Conservation (phyloP, 306 rosid species). For the Morella rubra region DNA sequence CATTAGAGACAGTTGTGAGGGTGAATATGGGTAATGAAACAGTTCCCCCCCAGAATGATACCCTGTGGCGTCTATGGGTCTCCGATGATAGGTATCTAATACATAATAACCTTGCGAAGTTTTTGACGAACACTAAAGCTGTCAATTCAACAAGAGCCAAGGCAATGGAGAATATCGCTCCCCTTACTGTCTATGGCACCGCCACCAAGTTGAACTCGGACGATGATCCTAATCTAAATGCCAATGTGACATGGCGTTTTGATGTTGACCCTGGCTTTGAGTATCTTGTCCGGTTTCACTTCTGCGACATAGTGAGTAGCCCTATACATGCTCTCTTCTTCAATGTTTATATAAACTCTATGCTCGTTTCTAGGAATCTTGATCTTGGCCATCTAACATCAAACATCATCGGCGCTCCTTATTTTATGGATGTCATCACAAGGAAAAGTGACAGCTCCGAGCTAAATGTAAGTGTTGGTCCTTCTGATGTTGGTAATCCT, state of each 20-base stretch:
- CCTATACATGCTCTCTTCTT: slow-evolving; percentile 14
- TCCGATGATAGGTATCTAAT: slow-evolving; percentile 42
- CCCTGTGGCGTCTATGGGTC: slow-evolving; percentile 56
- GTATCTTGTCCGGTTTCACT: slow-evolving; percentile 67
- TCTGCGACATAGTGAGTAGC: slow-evolving; percentile 47
- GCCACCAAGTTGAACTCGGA: slow-evolving; percentile 35
- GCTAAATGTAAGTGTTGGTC: slow-evolving; percentile 56
- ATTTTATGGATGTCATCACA: slow-evolving; percentile 49
- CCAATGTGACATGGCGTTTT: slow-evolving; percentile 57
- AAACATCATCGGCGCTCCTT: slow-evolving; percentile 42
- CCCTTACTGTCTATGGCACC: slow-evolving; percentile 52
- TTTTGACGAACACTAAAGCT: slow-evolving; percentile 34
- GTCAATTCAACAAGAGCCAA: slow-evolving; percentile 33
- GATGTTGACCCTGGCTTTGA: slow-evolving; percentile 54
- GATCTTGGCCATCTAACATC: slow-evolving; percentile 35
- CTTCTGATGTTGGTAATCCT: slow-evolving; percentile 10
- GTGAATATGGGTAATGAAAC: slow-evolving; percentile 64
- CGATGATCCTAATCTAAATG: slow-evolving; percentile 14
- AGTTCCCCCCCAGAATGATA: slow-evolving; percentile 45
- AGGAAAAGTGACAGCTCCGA: slow-evolving; percentile 23
- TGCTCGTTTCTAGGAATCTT: slow-evolving; percentile 37
- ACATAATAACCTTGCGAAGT: slow-evolving; percentile 19
- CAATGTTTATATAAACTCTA: slow-evolving; percentile 50
- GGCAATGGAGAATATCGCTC: slow-evolving; percentile 38
- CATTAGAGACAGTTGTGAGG: slow-evolving; percentile 57